phyloP scores from a whole-genome alignment of 1,139 yeast species.

The Nakaseomyces bracarensis region DNA sequence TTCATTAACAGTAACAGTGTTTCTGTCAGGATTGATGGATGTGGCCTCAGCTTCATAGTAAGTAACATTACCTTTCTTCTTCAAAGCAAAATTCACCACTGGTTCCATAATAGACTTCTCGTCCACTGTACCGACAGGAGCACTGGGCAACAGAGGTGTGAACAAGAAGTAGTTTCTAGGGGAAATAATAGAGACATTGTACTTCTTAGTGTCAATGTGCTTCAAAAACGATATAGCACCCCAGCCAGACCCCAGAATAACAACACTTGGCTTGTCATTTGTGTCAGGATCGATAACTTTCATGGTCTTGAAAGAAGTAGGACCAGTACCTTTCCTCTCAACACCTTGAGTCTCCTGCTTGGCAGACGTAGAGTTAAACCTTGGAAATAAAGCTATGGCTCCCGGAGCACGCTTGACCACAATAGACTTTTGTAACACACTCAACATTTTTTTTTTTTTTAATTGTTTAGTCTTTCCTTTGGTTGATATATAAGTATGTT shows the following conservation, averaged over 20 bases:
- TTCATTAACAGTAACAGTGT: slow-evolving; percentile 49
- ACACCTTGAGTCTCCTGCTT: slow-evolving; percentile 9
- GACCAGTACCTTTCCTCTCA: slow-evolving; percentile 27
- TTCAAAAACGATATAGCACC: slow-evolving; percentile 80
- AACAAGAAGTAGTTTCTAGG: slow-evolving; percentile 92
- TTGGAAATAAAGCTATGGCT: slow-evolving; percentile 5
- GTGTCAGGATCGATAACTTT: slow-evolving; percentile 31
- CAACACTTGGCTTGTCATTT: slow-evolving; percentile 37
- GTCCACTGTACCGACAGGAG: slow-evolving; percentile 92
- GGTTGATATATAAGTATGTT: too few species aligned
- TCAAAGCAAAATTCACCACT: slow-evolving; percentile 66
- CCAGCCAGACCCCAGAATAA: slow-evolving; percentile 92
- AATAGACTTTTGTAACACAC: slow-evolving; percentile 2
- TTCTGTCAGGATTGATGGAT: slow-evolving; percentile 62
- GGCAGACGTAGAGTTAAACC: slow-evolving; percentile 6
- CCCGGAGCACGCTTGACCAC: slow-evolving; percentile 6
- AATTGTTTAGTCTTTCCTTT: background rate
- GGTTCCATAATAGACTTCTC: slow-evolving; percentile 88
- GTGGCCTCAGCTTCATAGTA: slow-evolving; percentile 93
- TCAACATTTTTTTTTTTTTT: background rate
- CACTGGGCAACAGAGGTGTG: slow-evolving; percentile 88
- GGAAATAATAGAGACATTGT: slow-evolving; percentile 83
- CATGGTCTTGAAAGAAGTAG: slow-evolving; percentile 36
- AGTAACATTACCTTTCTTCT: slow-evolving; percentile 72
- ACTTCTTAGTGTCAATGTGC: slow-evolving; percentile 76